phyloP scores from a whole-genome alignment of 2,329 filamentous ascomycete species.

The Alternaria sp. region DNA sequence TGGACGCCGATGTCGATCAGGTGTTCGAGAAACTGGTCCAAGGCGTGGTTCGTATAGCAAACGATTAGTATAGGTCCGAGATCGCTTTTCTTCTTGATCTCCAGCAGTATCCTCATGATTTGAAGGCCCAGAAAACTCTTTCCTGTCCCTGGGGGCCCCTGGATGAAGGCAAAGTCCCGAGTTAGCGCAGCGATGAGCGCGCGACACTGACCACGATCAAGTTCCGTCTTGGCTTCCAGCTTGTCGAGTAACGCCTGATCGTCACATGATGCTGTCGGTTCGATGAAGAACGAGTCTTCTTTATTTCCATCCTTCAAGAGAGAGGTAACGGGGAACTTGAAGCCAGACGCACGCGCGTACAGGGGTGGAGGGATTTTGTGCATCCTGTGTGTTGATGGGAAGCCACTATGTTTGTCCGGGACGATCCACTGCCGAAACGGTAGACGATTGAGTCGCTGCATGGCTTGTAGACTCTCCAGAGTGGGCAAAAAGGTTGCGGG shows the following conservation, averaged over 20 bases:
- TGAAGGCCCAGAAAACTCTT: constrained; percentile 68
- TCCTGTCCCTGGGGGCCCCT: constrained; percentile 74
- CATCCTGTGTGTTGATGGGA: not conserved
- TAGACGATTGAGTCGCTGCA: constrained; percentile 30
- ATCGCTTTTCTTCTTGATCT: constrained; percentile 42
- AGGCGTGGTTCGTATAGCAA: constrained; percentile 61
- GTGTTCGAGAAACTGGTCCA: constrained; percentile 67
- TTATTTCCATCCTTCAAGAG: constrained; percentile 17
- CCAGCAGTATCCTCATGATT: constrained; percentile 63
- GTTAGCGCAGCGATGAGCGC: constrained; percentile 62
- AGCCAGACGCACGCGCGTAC: constrained; percentile 28
- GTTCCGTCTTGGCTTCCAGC: constrained; percentile 24
- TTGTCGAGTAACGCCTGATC: constrained; percentile 19
- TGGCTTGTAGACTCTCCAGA: constrained; percentile 30
- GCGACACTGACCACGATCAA: constrained; percentile 59
- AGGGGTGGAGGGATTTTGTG: constrained; percentile 33
- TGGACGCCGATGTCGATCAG: constrained; percentile 56
- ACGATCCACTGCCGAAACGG: constrained; percentile 39
- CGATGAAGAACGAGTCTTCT: constrained; percentile 2
- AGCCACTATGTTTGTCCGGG: constrained; percentile 14
- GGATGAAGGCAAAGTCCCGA: constrained; percentile 65
- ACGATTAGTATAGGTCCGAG: constrained; percentile 56
- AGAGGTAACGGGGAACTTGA: constrained; percentile 25
- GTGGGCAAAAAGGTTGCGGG: constrained; percentile 41
- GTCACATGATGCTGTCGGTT: constrained; percentile 19